Base-by-base conservation (phyloP, 371 early-diverging fungal genomes). In the Mucor piriformis region DNA sequence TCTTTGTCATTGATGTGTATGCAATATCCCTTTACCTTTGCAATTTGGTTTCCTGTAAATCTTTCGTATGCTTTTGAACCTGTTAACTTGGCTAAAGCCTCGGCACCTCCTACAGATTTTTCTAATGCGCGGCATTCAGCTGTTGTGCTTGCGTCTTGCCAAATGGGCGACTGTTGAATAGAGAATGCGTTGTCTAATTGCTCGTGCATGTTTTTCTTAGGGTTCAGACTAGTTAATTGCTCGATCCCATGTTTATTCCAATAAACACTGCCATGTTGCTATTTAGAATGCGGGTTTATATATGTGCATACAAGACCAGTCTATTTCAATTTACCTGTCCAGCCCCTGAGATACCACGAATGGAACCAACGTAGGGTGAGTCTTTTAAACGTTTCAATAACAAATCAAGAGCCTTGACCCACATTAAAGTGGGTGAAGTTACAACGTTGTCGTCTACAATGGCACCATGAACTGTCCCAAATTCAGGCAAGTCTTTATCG, bases 211-310 rank as follows among this genome's bases (percentile, higher is more conserved):
- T 83, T 38, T 15, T 47, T 25, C 0, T 23, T 11, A 0, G 70
- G 10, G 46, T 80, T 67, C 20, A 91, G 62, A 0, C 48, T 7
- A 0, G 34, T 42, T 13, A 91, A 67, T 2, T 70, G 32, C 0
- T 78, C 57, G 8, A 73, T 53, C 2, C 88, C 88, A 0, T 68
- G 15, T 16, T 69, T 43, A 6, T 77, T 72, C 92, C 91, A 93
- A 66, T 88, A 92, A 12, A 92, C 91, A 67, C 88, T 88, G 11
- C 92, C 92, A 47, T 93, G 94, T 83, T 93, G 94, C 89, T 88
- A 50, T 50, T 16, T 20, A 11, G 23, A 37, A 3, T n/a, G 43
- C 3, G 21, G 16, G 5, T 27, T 10, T 0, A 11, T 1, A 27
- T 24, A 24, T 1, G 0, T 21, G 24, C 25, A 38, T 38, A n/a